These are phyloP conservation scores for Hyphopichia buzzinii DNA, from an alignment of 1,139 yeast genomes.

Conservation along the genomic window DNA sequence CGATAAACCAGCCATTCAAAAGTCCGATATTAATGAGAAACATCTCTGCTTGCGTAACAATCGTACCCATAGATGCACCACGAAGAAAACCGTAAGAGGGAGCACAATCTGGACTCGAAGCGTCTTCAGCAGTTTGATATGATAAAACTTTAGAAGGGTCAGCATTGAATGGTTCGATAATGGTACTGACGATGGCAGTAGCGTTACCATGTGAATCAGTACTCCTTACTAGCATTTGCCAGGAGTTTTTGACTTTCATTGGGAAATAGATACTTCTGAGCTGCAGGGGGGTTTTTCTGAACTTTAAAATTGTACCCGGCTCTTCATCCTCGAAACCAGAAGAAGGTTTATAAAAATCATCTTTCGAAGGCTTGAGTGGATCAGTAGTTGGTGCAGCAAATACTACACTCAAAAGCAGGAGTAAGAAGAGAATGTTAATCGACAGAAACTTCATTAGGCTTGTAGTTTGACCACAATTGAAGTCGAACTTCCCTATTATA, in stretches of 20 bases:
- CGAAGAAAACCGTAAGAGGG: slow-evolving; percentile 17
- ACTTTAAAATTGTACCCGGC: slow-evolving; percentile 20
- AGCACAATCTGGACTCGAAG: slow-evolving; percentile 17
- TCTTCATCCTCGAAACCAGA: slow-evolving; percentile 16
- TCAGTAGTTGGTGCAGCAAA: background rate
- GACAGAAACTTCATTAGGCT: too few species aligned
- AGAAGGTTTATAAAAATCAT: slow-evolving; percentile 22
- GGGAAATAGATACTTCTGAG: slow-evolving; percentile 13
- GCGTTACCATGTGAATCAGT: slow-evolving; percentile 14
- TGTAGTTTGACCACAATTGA: too few species aligned
- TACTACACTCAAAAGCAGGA: background rate
- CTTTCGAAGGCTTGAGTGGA: slow-evolving; percentile 14
- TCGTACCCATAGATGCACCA: slow-evolving; percentile 12
- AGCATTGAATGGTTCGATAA: slow-evolving; percentile 18
- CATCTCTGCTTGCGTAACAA: slow-evolving; percentile 14
- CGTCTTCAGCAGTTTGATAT: slow-evolving; percentile 20
- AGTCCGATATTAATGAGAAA: slow-evolving; percentile 10
- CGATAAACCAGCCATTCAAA: slow-evolving; percentile 18
- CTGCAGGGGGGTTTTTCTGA: slow-evolving; percentile 20
- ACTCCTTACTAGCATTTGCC: slow-evolving; percentile 8
- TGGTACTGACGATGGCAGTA: slow-evolving; percentile 18
- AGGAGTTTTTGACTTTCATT: slow-evolving; percentile 5
- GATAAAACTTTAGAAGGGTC: slow-evolving; percentile 16
- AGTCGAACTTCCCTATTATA: too few species aligned
- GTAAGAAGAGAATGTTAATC: too few species aligned